Conservation (phyloP, 164 flowering plant species). For the Annona cherimola region DNA sequence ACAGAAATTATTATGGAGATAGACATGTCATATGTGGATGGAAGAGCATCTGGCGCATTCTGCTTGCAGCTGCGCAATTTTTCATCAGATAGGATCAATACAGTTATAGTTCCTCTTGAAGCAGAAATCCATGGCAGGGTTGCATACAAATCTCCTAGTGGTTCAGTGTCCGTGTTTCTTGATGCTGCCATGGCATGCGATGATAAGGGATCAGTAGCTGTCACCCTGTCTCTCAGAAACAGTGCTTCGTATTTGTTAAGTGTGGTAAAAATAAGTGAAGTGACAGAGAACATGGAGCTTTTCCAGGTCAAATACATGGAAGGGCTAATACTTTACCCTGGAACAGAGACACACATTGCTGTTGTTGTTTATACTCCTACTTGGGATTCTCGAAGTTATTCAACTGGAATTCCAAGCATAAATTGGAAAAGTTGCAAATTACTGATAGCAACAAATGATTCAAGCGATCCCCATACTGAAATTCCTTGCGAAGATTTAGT, state of each 20-base stretch:
- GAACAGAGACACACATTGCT: constrained; percentile 51
- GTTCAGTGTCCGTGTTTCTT: constrained; percentile 40
- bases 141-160: constrained; percentile 19
- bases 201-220: constrained; percentile 22
- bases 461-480: constrained; percentile 45
- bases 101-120: constrained; percentile 65
- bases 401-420: constrained; percentile 17
- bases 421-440: constrained; percentile 42
- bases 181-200: constrained; percentile 39
- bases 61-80: constrained; percentile 49
- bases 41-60: constrained; percentile 45
- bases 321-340: constrained; percentile 66
- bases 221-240: constrained; percentile 51
- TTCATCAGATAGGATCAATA: constrained; percentile 36
- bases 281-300: constrained; percentile 26
- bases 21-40: constrained; percentile 35
- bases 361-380: constrained; percentile 29
- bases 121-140: constrained; percentile 32
- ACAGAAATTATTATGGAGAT: constrained; percentile 48
- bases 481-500: constrained; percentile 53
- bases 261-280: constrained; percentile 44
- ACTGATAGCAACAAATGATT: constrained; percentile 53
- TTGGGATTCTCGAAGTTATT: constrained; percentile 13
- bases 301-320: constrained; percentile 49
- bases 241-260: constrained; percentile 39